Evolutionary conservation across 164 flowering plant genomes (phyloP), one percentile per base, ranked within the genome.

Genomic region (Dillenia turbinata): DNA sequence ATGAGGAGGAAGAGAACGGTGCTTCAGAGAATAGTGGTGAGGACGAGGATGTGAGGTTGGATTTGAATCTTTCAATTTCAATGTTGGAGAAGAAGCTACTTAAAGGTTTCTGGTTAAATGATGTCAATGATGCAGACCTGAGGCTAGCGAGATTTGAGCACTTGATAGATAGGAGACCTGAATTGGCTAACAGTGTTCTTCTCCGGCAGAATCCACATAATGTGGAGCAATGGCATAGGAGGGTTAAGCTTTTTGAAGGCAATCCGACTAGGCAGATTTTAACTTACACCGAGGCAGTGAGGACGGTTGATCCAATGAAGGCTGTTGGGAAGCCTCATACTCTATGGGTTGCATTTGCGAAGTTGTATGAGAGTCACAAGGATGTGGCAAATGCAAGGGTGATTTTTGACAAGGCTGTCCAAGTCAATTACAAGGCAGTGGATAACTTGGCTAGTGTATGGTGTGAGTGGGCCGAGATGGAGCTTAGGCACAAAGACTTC

Each of bases 401-500:
- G 8, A 85, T 94, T 26, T 86, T 89, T 72, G 98, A 94, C 12
- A 91, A 90, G 72, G 97, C 96, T n/a, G 97, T 87, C 52, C 98
- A 94, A 64, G 98, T 90, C 26, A 85, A 82, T 48, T 90, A 79
- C 72, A 94, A 94, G 64, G 56, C 88, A 7, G 88, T 91, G 54
- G 98, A 94, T 74, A 80, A 94, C 75, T 71, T 94, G 50, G 98
- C 98, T 12, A 87, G 91, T 63, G 61, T 94, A 44, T 94, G 96
- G 95, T 89, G 97, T 69, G 98, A 86, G 61, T 94, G 97, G 97
- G 95, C 95, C 0, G 98, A 94, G 73, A 91, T 91, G 93, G 97
- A 91, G 63, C 66, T 87, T 59, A 81, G 81, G 61, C 89, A 94
- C 71, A 80, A 86, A 62, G 89, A 87, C 69, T 83, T 91, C 66